phyloP scores from a whole-genome alignment of 257 asterid species.

The Rehmannia glutinosa region DNA sequence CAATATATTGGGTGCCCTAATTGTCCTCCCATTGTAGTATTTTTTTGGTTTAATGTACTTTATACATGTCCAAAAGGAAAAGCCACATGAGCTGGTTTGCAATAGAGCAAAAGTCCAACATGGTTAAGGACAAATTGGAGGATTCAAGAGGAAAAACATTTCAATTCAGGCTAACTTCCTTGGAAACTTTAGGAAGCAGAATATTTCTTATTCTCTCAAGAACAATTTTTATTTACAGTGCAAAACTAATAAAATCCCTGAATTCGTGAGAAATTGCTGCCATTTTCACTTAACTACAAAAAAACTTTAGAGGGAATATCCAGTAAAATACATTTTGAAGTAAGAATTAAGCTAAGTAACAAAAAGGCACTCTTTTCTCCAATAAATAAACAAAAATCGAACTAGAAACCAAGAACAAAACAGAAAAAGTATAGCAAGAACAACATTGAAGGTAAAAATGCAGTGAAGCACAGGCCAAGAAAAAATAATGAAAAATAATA shows the following conservation, averaged over 20 bases:
- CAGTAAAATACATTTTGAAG: neutral
- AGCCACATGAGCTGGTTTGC: constrained; percentile 48
- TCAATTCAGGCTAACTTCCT: constrained; percentile 19
- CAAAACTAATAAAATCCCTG: neutral
- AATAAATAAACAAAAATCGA: neutral
- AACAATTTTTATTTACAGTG: no score
- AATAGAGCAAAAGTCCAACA: constrained; percentile 18
- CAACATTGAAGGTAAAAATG: neutral
- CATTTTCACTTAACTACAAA: neutral
- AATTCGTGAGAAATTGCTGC: neutral
- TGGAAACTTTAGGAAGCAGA: constrained; percentile 7
- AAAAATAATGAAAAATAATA: no score
- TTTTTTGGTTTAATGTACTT: constrained; percentile 9
- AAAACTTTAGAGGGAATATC: neutral
- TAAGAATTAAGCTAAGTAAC: neutral
- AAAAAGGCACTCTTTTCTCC: neutral
- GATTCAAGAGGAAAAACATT: constrained; percentile 11
- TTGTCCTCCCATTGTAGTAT: constrained; percentile 22
- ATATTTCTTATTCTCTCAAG: constrained; percentile 7
- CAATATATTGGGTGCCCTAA: neutral
- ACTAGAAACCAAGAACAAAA: neutral
- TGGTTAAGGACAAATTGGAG: constrained; percentile 9
- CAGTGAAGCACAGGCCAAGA: neutral
- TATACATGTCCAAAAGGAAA: constrained; percentile 17
- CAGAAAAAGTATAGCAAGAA: neutral